These are phyloP conservation scores for Babesia bovis DNA, from an alignment of 169 alveolate species.

Conservation along the genomic window DNA sequence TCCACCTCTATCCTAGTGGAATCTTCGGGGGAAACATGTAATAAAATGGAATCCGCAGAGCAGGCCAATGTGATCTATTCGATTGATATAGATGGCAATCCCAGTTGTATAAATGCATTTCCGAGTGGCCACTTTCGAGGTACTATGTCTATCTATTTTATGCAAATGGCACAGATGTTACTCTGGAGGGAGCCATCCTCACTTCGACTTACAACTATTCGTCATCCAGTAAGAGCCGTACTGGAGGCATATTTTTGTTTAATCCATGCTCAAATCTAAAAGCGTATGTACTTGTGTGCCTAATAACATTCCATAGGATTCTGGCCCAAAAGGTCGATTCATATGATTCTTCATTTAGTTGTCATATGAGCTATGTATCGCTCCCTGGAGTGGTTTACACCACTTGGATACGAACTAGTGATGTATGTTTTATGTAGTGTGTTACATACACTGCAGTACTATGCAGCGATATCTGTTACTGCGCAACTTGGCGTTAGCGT, in stretches of 20 bases:
- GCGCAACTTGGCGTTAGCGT: conserved; percentile 7
- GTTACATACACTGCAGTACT: neutral
- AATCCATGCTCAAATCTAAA: conserved; percentile 32
- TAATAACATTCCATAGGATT: neutral
- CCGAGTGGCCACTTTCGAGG: conserved; percentile 20
- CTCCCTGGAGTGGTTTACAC: conserved; percentile 23
- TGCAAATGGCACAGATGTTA: conserved; percentile 8
- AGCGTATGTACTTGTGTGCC: neutral
- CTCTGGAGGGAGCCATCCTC: conserved; percentile 13
- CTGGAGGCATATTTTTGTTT: conserved; percentile 33
- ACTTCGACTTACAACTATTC: conserved; percentile 38
- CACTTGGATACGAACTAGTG: conserved; percentile 28
- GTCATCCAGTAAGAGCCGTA: neutral
- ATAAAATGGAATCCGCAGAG: neutral
- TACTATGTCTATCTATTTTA: neutral
- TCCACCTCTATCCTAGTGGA: too few species aligned
- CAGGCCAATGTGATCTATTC: neutral
- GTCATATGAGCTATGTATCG: neutral
- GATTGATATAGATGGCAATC: conserved; percentile 23
- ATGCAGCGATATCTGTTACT: conserved; percentile 40
- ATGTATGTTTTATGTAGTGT: neutral
- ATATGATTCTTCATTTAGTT: neutral
- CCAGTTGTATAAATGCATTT: conserved; percentile 40
- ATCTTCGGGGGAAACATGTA: too few species aligned
- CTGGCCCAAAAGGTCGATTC: neutral